A percentile compares a stretch with the other conserved stretches of the same genome.
Conservation (phyloP, 352 stramenopile genomes). For the Phytophthora pistaciae region DNA sequence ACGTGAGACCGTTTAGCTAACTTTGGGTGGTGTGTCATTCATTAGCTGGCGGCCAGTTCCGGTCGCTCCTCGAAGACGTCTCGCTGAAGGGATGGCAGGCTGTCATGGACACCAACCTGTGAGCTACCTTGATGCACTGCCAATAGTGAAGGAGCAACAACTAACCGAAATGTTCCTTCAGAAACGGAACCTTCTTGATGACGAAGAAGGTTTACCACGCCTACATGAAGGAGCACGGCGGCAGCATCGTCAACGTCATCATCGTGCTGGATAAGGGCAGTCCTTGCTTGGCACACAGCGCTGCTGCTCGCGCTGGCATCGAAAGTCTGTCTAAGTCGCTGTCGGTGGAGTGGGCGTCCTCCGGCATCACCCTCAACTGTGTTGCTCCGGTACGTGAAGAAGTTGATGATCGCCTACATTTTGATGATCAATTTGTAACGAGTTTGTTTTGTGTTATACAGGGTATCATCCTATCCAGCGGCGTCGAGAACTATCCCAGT, state of each 20-base stretch:
- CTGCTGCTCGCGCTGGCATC: slow-evolving; percentile 88
- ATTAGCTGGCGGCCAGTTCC: slow-evolving; percentile 91
- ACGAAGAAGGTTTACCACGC: slow-evolving; percentile 93
- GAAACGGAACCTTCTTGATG: slow-evolving; percentile 92
- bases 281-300: slow-evolving; percentile 87
- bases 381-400: slow-evolving; percentile 73
- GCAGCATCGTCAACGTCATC: slow-evolving; percentile 96
- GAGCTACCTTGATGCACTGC: slow-evolving; percentile 48
- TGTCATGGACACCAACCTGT: slow-evolving; percentile 93
- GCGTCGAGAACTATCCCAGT: slow-evolving; percentile 88
- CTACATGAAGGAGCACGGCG: slow-evolving; percentile 94
- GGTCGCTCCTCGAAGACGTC: slow-evolving; percentile 87
- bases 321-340: slow-evolving; percentile 95
- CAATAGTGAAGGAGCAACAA: slow-evolving; percentile 49
- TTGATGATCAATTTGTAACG: not conserved
- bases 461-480: slow-evolving; percentile 72
- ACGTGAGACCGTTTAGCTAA: not conserved
- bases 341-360: slow-evolving; percentile 92
- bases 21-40: not conserved
- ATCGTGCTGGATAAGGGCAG: slow-evolving; percentile 94
- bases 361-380: slow-evolving; percentile 92
- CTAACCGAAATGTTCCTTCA: slow-evolving; percentile 26
- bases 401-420: not conserved
- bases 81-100: slow-evolving; percentile 91
- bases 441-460: slow-evolving; percentile 4